Conservation (phyloP, 768 basidiomycete species). For the Phaffia tasmanica region DNA sequence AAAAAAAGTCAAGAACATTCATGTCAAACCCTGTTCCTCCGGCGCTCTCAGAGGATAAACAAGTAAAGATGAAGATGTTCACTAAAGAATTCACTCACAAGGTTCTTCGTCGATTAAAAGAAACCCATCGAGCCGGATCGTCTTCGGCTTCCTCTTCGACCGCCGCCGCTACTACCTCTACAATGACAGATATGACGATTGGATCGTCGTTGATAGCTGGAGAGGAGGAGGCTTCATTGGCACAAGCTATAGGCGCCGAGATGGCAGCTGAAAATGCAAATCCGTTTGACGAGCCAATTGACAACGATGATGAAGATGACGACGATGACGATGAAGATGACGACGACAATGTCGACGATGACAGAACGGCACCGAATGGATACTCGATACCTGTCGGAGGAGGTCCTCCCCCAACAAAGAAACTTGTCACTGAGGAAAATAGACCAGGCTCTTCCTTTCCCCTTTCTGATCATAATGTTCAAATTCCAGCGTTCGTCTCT, state of each 20-base stretch:
- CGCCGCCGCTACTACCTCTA: no score
- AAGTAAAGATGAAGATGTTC: slow-evolving; percentile 80
- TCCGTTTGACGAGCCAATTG: slow-evolving; percentile 3
- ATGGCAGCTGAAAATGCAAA: neutral
- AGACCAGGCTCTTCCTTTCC: no score
- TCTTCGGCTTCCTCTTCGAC: neutral
- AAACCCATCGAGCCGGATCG: neutral
- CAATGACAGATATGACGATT: neutral
- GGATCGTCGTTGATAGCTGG: neutral
- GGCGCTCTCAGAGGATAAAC: slow-evolving; percentile 69
- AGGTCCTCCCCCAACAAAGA: no score
- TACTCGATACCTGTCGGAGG: no score
- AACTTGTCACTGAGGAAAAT: no score
- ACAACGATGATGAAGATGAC: neutral
- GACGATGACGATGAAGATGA: neutral
- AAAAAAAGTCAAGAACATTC: slow-evolving; percentile 79
- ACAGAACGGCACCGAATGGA: neutral
- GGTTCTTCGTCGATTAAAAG: slow-evolving; percentile 40
- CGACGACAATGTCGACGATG: neutral
- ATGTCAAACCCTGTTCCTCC: slow-evolving; percentile 59
- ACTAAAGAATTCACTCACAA: slow-evolving; percentile 82
- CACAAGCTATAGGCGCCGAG: slow-evolving; percentile 2
- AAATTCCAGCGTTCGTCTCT: no score
- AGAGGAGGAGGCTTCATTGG: neutral
- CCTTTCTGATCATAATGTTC: no score